These are phyloP conservation scores for Acacia pycnantha DNA, from an alignment of 331 rosid species.

Conservation along the genomic window DNA sequence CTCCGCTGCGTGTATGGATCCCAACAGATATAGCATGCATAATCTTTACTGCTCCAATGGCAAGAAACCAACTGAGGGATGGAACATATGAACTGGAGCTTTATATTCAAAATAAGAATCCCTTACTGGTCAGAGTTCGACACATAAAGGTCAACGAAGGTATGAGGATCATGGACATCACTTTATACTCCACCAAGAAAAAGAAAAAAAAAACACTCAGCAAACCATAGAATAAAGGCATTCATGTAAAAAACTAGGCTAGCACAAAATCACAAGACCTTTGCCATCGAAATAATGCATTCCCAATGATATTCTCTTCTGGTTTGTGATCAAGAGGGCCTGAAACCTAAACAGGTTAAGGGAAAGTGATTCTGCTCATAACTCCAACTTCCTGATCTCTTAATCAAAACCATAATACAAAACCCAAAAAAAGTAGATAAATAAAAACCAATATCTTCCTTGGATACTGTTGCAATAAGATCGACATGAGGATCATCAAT, in stretches of 20 bases:
- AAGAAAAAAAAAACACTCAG: conserved; percentile 18
- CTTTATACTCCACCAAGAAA: conserved; percentile 46
- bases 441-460: background rate
- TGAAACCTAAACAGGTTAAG: conserved; percentile 64
- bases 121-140: conserved; percentile 85
- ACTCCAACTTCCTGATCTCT: conserved; percentile 3
- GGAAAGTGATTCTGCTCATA: conserved; percentile 26
- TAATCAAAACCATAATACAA: background rate
- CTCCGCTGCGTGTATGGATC: too few species aligned
- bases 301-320: conserved; percentile 58
- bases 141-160: conserved; percentile 86
- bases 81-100: conserved; percentile 1
- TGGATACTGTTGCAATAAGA: conserved; percentile 85
- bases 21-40: conserved; percentile 23
- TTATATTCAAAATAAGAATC: conserved; percentile 24
- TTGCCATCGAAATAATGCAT: conserved; percentile 96
- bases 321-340: conserved; percentile 86
- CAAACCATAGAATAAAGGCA: background rate
- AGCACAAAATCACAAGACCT: conserved; percentile 47
- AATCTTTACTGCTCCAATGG: conserved; percentile 23
- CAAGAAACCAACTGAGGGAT: conserved; percentile 11
- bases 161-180: conserved; percentile 83
- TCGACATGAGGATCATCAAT: conserved; percentile 94
- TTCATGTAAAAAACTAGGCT: background rate
- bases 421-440: background rate